Evolutionary conservation across 2,329 filamentous ascomycete species (phyloP), one percentile per base, ranked within the genome.

Genomic region (Botrytis galanthina): DNA sequence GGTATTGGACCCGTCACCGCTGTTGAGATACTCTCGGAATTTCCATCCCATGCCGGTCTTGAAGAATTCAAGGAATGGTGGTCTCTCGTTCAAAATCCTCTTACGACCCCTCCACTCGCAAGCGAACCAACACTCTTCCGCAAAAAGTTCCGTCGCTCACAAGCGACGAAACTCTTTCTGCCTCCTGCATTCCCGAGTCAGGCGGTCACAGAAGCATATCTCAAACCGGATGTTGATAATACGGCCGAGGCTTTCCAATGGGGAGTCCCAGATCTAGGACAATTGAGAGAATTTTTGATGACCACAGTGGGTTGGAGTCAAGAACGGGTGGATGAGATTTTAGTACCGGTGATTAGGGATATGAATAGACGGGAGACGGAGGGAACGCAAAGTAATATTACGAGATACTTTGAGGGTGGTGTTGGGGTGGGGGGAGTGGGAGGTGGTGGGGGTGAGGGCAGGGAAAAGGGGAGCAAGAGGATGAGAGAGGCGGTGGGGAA

Each of bases 321-420:
- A 81, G 95, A 98, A 82, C 87, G 94, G 12, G 98, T 95, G 0
- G 96, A 99, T 79, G 96, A 99, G 82, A 93, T 99, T 3, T 88
- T 99, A 2, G 93, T 99, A 1, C 96, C 96, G 0, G 97, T 99
- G 1, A 96, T 99, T 76, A 88, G 91, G 73, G 96, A 99, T 80
- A 97, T 99, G 93, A 98, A 98, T 81, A 89, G 90, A 6, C 87
- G 96, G 57, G 92, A 93, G 76, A 87, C 90, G 42, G 96, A 98
- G 83, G 96, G 96, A 10, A 98, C 95, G 29, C 96, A 99, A 85
- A 91, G 90, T 74, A 99, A 99, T 78, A 97, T 99, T 77, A 99
- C 96, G n/a, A 87, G 91, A 37, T 99, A 91, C 82, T 98, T 98
- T 81, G 89, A 90, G 20, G 95, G 95, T 0, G 83, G 85, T 7